Evolutionary conservation across 2,329 filamentous ascomycete genomes (phyloP).

Genomic region (Sclerotinia sclerotiorum): DNA sequence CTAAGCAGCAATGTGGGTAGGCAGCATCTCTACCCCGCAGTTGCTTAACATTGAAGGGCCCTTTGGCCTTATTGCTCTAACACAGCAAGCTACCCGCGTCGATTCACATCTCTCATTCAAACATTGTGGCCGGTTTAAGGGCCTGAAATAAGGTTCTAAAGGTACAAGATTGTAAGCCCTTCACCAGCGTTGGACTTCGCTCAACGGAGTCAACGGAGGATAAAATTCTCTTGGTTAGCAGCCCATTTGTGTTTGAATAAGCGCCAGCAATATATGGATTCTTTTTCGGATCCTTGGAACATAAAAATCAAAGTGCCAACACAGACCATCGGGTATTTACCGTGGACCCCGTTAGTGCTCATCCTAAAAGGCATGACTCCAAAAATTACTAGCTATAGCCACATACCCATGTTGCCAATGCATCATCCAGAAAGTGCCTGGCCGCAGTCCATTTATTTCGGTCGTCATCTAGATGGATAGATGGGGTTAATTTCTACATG

Average conservation of each 20-base stretch:
- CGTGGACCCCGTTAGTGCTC: neutral
- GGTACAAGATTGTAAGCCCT: too few relatives aligned
- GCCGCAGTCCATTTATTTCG: neutral
- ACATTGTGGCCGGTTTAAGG: neutral
- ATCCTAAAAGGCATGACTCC: too few relatives aligned
- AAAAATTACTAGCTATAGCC: neutral
- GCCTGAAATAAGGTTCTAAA: neutral
- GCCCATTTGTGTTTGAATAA: conserved; percentile 2
- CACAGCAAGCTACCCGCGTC: too few relatives aligned
- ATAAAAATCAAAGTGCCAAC: neutral
- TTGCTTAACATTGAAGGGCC: neutral
- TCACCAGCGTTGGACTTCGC: neutral
- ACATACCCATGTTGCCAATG: neutral
- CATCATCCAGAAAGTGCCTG: neutral
- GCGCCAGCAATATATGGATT: conserved; percentile 3
- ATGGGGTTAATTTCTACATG: neutral
- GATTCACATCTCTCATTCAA: neutral
- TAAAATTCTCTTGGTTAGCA: neutral
- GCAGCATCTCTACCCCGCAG: neutral
- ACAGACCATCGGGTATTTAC: neutral
- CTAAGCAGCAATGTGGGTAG: neutral
- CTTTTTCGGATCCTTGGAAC: neutral
- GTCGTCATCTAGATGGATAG: neutral
- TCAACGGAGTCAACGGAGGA: neutral
- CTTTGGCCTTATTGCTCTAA: neutral